Conservation (phyloP, 1,284 basidiomycete species). For the Phellinidium pouzarii region DNA sequence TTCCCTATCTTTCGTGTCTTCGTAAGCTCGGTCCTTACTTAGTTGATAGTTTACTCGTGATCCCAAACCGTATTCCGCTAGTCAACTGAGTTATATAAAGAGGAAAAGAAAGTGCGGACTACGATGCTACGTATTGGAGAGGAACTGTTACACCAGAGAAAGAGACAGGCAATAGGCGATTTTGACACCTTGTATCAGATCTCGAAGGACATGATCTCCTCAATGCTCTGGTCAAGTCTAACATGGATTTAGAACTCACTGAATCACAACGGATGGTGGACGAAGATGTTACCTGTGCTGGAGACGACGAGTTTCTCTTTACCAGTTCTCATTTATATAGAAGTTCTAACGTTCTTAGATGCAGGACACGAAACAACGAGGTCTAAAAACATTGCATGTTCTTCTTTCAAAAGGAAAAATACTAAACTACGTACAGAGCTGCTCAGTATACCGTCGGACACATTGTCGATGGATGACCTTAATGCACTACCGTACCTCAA, state of each 20-base stretch:
- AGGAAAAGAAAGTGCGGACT: conserved; percentile 22
- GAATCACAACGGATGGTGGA: conserved; percentile 42
- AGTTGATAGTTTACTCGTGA: neutral
- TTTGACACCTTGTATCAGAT: conserved; percentile 21
- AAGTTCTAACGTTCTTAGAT: conserved; percentile 44
- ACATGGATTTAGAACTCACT: conserved; percentile 39
- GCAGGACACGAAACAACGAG: conserved; percentile 27
- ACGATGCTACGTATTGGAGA: conserved; percentile 32
- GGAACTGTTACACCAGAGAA: conserved; percentile 36
- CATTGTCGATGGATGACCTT: conserved; percentile 26
- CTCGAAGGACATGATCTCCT: conserved; percentile 25
- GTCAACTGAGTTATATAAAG: neutral
- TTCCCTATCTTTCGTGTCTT: conserved; percentile 23
- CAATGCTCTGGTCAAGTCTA: conserved; percentile 37
- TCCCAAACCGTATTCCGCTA: neutral
- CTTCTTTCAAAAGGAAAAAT: neutral
- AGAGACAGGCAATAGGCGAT: conserved; percentile 29
- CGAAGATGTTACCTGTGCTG: conserved; percentile 38
- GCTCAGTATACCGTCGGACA: conserved; percentile 21
- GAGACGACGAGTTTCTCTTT: neutral
- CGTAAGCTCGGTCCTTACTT: conserved; percentile 21
- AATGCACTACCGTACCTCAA: conserved; percentile 30
- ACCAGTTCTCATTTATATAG: neutral
- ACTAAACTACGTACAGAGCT: conserved; percentile 37
- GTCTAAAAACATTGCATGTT: conserved; percentile 25